Base-by-base conservation (phyloP, 2,329 filamentous ascomycete species). In the Fusarium musae region DNA sequence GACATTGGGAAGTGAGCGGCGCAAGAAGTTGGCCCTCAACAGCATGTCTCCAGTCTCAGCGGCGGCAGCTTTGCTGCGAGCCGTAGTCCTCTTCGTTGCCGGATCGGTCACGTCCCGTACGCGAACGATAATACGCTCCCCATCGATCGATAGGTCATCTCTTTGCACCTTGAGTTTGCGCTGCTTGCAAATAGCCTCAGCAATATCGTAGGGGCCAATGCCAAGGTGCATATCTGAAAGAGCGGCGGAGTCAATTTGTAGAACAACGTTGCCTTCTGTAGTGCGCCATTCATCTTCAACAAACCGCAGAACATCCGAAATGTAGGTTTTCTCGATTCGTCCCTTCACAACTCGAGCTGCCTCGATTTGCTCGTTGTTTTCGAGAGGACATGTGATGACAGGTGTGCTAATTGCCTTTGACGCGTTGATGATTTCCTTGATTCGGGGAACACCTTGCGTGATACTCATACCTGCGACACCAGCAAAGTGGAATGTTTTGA, bases 381-480 rank as follows among this genome's bases (percentile, higher is more conserved):
- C 88, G 9, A 98, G 87, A 9, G 93, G 92, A 78, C 96, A 98
- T 10, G 90, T 91, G 75, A 99, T 97, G 79, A 99, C 93, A 1
- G 96, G 96, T 1, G 96, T 99, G 81, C 93, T 97, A 83, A 99
- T 99, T 56, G 87, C 86, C 81, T 95, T 97, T 13, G 95, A 97
- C 10, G 96, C 96, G 84, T 99, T 99, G 90, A 99, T 99, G 76
- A 99, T 99, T 87, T 99, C 96, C 85, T 99, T 99, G 86, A 99
- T 99, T 91, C 96, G 96, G 3, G 96, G 96, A 11, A 99, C 96
- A 93, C 96, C 96, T 80, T 98, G 94, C 0, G 96, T 99, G 80
- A 99, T 97, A 88, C 94, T 97, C 96, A 99, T 98, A 82, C 96
- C 96, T 47, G 96, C 96, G 73, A 99, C 96, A 93, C 96, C 96